Conservation (phyloP, 2,329 filamentous ascomycete species). For the Pseudogymnoascus verrucosus region DNA sequence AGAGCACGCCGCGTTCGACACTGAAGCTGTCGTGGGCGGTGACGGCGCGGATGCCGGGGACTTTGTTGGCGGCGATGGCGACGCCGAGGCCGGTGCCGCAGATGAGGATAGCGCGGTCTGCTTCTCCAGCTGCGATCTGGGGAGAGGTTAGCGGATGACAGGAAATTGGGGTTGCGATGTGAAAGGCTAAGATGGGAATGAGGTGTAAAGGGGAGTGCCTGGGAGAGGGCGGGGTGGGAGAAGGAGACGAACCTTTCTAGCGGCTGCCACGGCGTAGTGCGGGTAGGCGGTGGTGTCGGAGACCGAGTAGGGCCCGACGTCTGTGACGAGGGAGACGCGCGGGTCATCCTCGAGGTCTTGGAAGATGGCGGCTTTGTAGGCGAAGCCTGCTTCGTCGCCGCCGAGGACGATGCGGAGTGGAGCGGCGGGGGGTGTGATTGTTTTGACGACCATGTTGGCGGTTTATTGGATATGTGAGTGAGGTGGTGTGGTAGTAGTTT, state of each 20-base stretch:
- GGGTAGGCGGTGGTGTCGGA: slow-evolving; percentile 77
- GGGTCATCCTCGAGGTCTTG: slow-evolving; percentile 59
- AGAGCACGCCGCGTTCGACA: slow-evolving; percentile 71
- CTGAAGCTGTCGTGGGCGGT: slow-evolving; percentile 82
- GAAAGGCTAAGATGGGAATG: slow-evolving; percentile 9
- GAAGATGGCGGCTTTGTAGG: slow-evolving; percentile 74
- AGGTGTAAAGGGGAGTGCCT: slow-evolving; percentile 23
- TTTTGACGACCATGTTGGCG: not conserved
- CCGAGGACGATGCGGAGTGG: slow-evolving; percentile 53
- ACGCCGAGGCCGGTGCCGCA: slow-evolving; percentile 84
- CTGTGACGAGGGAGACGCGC: slow-evolving; percentile 59
- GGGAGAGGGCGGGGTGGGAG: slow-evolving; percentile 22
- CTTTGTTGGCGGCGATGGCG: slow-evolving; percentile 83
- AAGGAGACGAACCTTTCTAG: slow-evolving; percentile 25
- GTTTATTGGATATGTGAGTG: not conserved
- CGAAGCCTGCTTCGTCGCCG: slow-evolving; percentile 52
- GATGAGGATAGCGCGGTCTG: slow-evolving; percentile 72
- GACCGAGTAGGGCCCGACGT: slow-evolving; percentile 59
- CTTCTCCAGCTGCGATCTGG: slow-evolving; percentile 53
- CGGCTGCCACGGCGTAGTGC: slow-evolving; percentile 66
- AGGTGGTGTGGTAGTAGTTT: not conserved
- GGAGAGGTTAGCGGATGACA: slow-evolving; percentile 19
- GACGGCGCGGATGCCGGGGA: slow-evolving; percentile 76
- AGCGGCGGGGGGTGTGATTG: not conserved
- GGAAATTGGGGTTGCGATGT: slow-evolving; percentile 7